A percentile compares a stretch with the other conserved stretches of the same genome.
Evolutionary conservation across 257 asterid species (phyloP).

Genomic region (Voacanga thouarsii): DNA sequence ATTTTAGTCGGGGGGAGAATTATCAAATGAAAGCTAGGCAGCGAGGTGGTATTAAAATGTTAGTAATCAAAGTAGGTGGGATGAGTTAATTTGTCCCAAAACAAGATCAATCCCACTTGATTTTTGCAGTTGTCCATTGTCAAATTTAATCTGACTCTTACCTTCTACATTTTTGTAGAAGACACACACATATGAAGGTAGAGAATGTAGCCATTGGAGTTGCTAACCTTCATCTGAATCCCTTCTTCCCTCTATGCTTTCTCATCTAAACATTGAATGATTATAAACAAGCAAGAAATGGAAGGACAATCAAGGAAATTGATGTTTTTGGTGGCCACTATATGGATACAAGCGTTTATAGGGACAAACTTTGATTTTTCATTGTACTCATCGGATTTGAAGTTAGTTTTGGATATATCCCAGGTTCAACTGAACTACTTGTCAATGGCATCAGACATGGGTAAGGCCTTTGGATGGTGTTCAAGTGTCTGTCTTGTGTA

Average conservation of each 20-base stretch:
- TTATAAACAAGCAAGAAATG: conserved; percentile 5
- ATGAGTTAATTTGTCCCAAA: background rate
- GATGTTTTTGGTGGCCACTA: conserved; percentile 48
- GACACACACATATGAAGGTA: too few species aligned
- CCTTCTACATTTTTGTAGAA: too few species aligned
- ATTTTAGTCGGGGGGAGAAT: background rate
- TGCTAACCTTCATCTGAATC: background rate
- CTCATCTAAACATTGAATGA: background rate
- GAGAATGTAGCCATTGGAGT: too few species aligned
- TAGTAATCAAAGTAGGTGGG: background rate
- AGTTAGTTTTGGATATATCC: conserved; percentile 43
- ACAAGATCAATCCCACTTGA: too few species aligned
- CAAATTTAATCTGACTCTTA: too few species aligned
- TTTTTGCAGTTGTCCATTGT: too few species aligned
- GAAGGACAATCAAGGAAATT: conserved; percentile 45
- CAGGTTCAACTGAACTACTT: conserved; percentile 57
- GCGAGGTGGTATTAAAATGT: background rate
- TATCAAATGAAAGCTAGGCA: background rate
- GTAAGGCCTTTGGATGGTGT: conserved; percentile 75
- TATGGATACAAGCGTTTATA: conserved; percentile 68
- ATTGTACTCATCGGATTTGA: conserved; percentile 49
- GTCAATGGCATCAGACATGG: conserved; percentile 61
- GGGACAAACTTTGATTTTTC: conserved; percentile 66
- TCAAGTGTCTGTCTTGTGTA: conserved; percentile 46
- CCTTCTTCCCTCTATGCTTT: background rate